Evolutionary conservation across 495 filamentous ascomycete genomes (phyloP), one percentile per base, ranked within the genome.

Genomic region (Penicillium desertorum): DNA sequence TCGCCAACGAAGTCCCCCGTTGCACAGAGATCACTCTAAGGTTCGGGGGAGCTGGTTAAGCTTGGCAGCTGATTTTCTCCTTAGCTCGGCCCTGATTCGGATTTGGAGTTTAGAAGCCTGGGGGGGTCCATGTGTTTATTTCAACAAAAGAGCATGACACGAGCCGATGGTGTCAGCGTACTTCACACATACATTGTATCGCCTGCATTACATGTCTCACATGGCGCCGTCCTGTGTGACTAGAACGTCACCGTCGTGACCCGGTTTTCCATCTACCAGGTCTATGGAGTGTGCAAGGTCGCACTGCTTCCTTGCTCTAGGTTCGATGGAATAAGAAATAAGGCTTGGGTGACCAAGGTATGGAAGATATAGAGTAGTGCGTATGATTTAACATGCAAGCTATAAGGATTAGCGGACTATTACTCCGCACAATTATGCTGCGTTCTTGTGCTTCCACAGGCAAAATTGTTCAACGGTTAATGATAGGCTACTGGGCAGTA

Each of bases 171-270:
- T 52, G 25, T 52, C 50, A 32, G 50, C 50, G 44, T 49, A 54
- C 41, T 39, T 32, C 10, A 11, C 45, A 22, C 32, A 55, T 34
- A 19, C 20, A 14, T 6, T 29, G 27, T 48, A 62, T 58, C 58
- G 65, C 58, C 59, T 66, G 67, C 67, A 68, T 68, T 49, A 60
- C 61, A 63, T 70, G 71, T 73, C 71, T 73, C 69, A 73, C 69
- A 66, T 70, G 61, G 63, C 55, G 36, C 46, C 51, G 20, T 48
- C 50, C 43, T 51, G 58, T 62, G 53, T 48, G 50, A 58, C 56
- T 54, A 64, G 57, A 23, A 56, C 46, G 52, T 60, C 60, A 43
- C 45, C 25, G 29, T 54, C 11, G 23, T 56, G 57, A 60, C 42
- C 44, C 57, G 44, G 51, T 54, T 45, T 67, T 58, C 64, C 59